phyloP scores from a whole-genome alignment of 768 basidiomycete species.

The Candolleomyces aberdarensis region DNA sequence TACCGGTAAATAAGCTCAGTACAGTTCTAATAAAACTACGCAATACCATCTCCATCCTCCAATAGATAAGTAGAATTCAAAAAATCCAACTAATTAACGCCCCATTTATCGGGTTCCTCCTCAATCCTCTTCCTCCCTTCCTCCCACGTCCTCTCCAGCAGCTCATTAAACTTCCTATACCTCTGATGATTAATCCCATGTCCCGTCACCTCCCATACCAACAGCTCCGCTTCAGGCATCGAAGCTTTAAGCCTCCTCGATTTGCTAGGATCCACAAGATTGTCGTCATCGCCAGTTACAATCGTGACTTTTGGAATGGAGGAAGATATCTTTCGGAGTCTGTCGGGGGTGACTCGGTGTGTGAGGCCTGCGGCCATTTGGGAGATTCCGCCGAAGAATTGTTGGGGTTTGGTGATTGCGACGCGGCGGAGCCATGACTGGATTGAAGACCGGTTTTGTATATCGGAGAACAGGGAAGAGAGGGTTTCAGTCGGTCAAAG shows the following conservation, averaged over 20 bases:
- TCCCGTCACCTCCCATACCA: constrained; percentile 58
- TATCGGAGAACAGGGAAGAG: no score
- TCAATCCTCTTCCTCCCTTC: constrained; percentile 41
- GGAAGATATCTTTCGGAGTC: constrained; percentile 46
- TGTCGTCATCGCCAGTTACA: constrained; percentile 65
- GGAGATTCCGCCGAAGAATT: constrained; percentile 57
- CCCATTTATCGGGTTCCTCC: constrained; percentile 14
- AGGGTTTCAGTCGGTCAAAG: not conserved
- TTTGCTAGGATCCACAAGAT: constrained; percentile 50
- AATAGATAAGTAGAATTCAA: no score
- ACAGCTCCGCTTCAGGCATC: constrained; percentile 61
- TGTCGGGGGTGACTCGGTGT: constrained; percentile 52
- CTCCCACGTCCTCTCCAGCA: constrained; percentile 54
- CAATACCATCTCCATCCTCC: no score
- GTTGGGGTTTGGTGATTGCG: constrained; percentile 54
- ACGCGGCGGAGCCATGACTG: constrained; percentile 49
- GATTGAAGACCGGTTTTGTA: no score
- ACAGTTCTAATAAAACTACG: no score
- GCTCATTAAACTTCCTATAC: constrained; percentile 45
- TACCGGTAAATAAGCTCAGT: no score
- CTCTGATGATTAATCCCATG: constrained; percentile 60
- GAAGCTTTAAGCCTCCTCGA: constrained; percentile 47
- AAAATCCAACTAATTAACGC: not conserved
- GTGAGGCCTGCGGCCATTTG: constrained; percentile 71
- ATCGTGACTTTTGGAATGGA: constrained; percentile 64